Evolutionary conservation across 2,329 filamentous ascomycete genomes (phyloP).

Genomic region (Penicillium sp.): DNA sequence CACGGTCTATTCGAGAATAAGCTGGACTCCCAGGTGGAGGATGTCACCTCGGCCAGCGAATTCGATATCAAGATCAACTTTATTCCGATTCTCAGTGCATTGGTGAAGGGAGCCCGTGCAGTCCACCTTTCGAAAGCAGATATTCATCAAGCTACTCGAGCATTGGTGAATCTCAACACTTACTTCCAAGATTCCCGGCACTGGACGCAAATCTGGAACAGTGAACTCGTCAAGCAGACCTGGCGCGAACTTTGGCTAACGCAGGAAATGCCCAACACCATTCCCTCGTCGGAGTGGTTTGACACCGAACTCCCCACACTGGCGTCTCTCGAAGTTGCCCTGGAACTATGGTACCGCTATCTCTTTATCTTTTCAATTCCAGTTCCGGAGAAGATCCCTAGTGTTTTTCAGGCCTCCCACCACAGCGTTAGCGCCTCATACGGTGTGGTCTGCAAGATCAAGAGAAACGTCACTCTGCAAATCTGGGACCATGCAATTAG

Average conservation of each 20-base stretch:
- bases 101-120: slow-evolving; percentile 53
- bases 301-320: slow-evolving; percentile 41
- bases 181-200: slow-evolving; percentile 52
- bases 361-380: slow-evolving; percentile 59
- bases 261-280: slow-evolving; percentile 43
- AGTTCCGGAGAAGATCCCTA: slow-evolving; percentile 56
- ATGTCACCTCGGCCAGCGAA: slow-evolving; percentile 46
- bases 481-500: slow-evolving; percentile 65
- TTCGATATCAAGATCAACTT: slow-evolving; percentile 54
- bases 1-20: slow-evolving; percentile 57
- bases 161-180: slow-evolving; percentile 49
- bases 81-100: slow-evolving; percentile 51
- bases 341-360: slow-evolving; percentile 44
- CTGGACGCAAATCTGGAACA: slow-evolving; percentile 50
- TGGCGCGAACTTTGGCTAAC: slow-evolving; percentile 51
- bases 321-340: slow-evolving; percentile 35
- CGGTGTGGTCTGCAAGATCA: slow-evolving; percentile 61
- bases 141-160: slow-evolving; percentile 48
- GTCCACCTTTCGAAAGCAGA: slow-evolving; percentile 43
- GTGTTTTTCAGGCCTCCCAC: slow-evolving; percentile 63
- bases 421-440: slow-evolving; percentile 62
- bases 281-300: slow-evolving; percentile 38
- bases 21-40: slow-evolving; percentile 52
- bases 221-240: slow-evolving; percentile 43
- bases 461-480: slow-evolving; percentile 58